Evolutionary conservation across 768 basidiomycete genomes (phyloP).

Genomic region (Leccinum ochraceum): DNA sequence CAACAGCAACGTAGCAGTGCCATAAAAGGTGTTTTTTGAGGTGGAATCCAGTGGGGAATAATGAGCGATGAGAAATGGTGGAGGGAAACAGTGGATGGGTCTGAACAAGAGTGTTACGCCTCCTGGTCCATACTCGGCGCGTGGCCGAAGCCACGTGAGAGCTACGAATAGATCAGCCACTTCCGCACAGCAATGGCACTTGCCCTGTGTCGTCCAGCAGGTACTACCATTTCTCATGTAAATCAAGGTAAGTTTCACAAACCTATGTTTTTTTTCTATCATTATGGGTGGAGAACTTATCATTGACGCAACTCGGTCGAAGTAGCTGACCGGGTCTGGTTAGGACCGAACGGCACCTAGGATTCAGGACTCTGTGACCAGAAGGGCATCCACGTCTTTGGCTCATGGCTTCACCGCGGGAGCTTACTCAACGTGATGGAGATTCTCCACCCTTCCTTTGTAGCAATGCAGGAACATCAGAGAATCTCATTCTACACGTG

Average conservation of each 20-base stretch:
- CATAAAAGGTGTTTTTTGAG: slow-evolving; percentile 3
- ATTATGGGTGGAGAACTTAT: neutral
- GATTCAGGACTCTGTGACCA: slow-evolving; percentile 1
- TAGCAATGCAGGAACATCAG: slow-evolving; percentile 20
- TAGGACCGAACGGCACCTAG: neutral
- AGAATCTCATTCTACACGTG: slow-evolving; percentile 25
- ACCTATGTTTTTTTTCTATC: no score
- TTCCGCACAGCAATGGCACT: slow-evolving; percentile 3
- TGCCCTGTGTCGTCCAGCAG: neutral
- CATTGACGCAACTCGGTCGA: neutral
- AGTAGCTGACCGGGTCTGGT: neutral
- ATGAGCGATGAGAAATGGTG: slow-evolving; percentile 30
- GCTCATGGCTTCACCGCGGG: slow-evolving; percentile 21
- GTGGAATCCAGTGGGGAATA: slow-evolving; percentile 17
- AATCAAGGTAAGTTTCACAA: neutral
- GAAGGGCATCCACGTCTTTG: slow-evolving; percentile 18
- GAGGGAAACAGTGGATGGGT: slow-evolving; percentile 32
- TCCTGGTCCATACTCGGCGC: slow-evolving; percentile 32
- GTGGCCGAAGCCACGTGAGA: slow-evolving; percentile 34
- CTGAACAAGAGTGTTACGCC: slow-evolving; percentile 37
- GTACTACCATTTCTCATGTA: neutral
- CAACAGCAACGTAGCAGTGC: neutral
- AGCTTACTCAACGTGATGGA: slow-evolving; percentile 16
- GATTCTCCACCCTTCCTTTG: slow-evolving; percentile 32
- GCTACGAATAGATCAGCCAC: slow-evolving; percentile 24